Evolutionary conservation across 495 filamentous ascomycete genomes (phyloP).

Genomic region (Glonium stellatum): DNA sequence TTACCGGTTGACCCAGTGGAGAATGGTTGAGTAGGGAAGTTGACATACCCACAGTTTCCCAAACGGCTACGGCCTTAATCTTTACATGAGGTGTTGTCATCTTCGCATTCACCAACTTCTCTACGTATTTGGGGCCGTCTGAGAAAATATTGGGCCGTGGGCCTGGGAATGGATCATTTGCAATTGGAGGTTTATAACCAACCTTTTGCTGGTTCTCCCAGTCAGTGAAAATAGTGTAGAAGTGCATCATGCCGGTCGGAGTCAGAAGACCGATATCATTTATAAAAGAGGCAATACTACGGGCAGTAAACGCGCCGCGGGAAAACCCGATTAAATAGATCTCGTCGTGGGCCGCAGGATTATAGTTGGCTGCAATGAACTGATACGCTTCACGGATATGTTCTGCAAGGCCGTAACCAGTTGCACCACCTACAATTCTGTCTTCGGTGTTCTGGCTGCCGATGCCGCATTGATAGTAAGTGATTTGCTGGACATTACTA

Average conservation of each 20-base stretch:
- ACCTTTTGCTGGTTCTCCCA: neutral
- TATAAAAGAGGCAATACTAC: conserved; percentile 56
- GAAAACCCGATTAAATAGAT: conserved; percentile 65
- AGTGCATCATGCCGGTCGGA: conserved; percentile 35
- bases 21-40: neutral
- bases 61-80: conserved; percentile 33
- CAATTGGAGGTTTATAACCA: neutral
- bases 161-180: neutral
- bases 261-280: conserved; percentile 55
- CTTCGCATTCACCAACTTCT: neutral
- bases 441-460: conserved; percentile 23
- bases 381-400: conserved; percentile 55
- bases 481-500: conserved; percentile 21
- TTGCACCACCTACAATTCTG: conserved; percentile 13
- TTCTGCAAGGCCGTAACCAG: neutral
- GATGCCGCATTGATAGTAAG: conserved; percentile 35
- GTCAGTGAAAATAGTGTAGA: neutral
- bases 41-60: conserved; percentile 28
- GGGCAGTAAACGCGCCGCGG: conserved; percentile 62
- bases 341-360: conserved; percentile 49
- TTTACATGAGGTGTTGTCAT: conserved; percentile 25
- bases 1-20: neutral
- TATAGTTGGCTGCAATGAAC: conserved; percentile 58
- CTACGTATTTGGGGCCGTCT: neutral
- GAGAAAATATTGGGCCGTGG: neutral